Evolutionary conservation across 179 eudicot genomes (phyloP).

Genomic region (Silene noctiflora): DNA sequence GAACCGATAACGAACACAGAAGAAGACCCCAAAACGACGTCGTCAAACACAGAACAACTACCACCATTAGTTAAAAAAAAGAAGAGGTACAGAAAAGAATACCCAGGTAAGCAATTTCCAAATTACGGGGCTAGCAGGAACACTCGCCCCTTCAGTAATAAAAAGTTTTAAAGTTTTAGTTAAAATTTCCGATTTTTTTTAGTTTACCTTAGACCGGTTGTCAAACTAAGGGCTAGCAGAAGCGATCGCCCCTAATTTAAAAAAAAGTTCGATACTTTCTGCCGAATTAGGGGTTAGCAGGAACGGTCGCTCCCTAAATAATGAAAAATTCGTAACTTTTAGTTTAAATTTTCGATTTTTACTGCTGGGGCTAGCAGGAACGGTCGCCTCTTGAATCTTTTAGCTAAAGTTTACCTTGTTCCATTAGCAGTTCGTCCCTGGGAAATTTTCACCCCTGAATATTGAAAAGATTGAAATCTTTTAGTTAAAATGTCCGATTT

Average conservation of each 20-base stretch:
- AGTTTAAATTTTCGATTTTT: background rate
- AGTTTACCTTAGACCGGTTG: no score
- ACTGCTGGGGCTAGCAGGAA: no score
- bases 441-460: no score
- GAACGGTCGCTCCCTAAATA: background rate
- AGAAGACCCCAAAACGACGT: background rate
- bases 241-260: no score
- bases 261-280: background rate
- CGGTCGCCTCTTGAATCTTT: no score
- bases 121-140: no score
- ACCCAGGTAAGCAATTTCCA: conserved; percentile 36
- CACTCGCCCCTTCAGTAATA: no score
- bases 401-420: no score
- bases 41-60: conserved; percentile 9
- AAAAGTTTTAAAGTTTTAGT: no score
- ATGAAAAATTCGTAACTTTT: background rate
- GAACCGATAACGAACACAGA: background rate
- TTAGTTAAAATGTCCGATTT: background rate
- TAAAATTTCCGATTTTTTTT: no score
- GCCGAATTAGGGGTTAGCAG: background rate
- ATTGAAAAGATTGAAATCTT: background rate
- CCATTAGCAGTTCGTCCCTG: no score
- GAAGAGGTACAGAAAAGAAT: conserved; percentile 59
- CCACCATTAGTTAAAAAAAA: conserved; percentile 47
- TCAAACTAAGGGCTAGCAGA: no score